Conservation (phyloP, 495 filamentous ascomycete species). For the Astrothelium subdiscretum region DNA sequence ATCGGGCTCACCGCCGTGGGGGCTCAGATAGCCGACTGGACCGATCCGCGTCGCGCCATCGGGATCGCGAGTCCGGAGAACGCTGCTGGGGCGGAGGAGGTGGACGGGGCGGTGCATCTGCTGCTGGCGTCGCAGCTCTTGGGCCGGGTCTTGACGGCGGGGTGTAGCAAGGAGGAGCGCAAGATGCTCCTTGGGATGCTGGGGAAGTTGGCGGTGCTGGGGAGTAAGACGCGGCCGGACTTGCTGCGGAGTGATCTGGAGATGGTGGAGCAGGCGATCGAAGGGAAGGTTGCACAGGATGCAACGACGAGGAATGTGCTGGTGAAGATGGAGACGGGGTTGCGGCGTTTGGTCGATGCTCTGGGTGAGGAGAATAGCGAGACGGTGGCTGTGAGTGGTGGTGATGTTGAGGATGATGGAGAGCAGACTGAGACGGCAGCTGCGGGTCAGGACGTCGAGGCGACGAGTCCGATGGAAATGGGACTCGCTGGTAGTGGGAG, state of each 20-base stretch:
- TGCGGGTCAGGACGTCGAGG: conserved; percentile 7
- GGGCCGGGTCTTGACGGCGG: conserved; percentile 41
- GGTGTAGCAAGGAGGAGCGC: conserved; percentile 63
- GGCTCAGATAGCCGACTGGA: conserved; percentile 86
- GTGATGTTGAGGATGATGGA: conserved; percentile 4
- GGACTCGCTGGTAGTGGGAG: not conserved
- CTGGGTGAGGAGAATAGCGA: conserved; percentile 13
- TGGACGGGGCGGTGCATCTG: conserved; percentile 55
- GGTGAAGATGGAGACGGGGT: conserved; percentile 17
- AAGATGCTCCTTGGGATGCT: conserved; percentile 69
- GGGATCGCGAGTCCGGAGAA: conserved; percentile 42
- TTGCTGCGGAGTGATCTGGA: conserved; percentile 24
- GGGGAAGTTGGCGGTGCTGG: conserved; percentile 68
- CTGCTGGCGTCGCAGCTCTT: conserved; percentile 52
- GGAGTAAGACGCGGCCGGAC: conserved; percentile 25
- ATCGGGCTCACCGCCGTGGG: conserved; percentile 61
- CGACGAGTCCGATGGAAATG: conserved; percentile 4
- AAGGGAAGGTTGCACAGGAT: conserved; percentile 21
- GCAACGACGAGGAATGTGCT: conserved; percentile 22
- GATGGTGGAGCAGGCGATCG: conserved; percentile 20
- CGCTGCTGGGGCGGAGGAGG: conserved; percentile 24
- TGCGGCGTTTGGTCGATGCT: conserved; percentile 16
- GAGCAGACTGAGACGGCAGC: conserved; percentile 1
- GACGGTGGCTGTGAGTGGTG: conserved; percentile 13
- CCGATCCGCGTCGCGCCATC: conserved; percentile 80